These are phyloP conservation scores for Begonia masoniana DNA, from an alignment of 306 rosid species.

Conservation along the genomic window DNA sequence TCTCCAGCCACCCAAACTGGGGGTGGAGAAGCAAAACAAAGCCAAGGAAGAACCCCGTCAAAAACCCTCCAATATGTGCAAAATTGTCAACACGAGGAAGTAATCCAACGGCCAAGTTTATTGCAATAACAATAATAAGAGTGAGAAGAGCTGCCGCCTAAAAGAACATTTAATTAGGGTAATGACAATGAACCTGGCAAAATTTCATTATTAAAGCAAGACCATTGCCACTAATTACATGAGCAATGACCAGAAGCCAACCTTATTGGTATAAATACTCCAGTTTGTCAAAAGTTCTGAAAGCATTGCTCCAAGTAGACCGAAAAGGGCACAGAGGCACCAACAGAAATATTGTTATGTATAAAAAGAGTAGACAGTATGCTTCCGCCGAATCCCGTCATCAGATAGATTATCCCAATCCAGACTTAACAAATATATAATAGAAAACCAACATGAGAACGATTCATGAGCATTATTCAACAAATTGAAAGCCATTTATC, in stretches of 20 bases:
- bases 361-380: slow-evolving; percentile 9
- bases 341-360: slow-evolving; percentile 10
- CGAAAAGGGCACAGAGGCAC: slow-evolving; percentile 14
- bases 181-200: neutral
- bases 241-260: neutral
- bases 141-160: slow-evolving; percentile 14
- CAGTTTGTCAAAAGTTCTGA: slow-evolving; percentile 14
- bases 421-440: neutral
- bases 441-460: neutral
- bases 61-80: slow-evolving; percentile 7
- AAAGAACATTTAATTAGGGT: neutral
- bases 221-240: neutral
- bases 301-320: slow-evolving; percentile 11
- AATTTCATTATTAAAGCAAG: neutral
- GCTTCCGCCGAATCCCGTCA: slow-evolving; percentile 9
- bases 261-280: slow-evolving; percentile 9
- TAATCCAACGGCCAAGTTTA: slow-evolving; percentile 10
- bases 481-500: no score
- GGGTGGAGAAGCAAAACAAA: slow-evolving; percentile 11
- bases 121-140: slow-evolving; percentile 6
- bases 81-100: slow-evolving; percentile 10
- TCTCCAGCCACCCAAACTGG: slow-evolving; percentile 11
- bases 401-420: slow-evolving; percentile 5
- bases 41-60: slow-evolving; percentile 10
- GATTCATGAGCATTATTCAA: neutral